Percentiles rank a stretch among this genome's conserved stretches.
Conservation (phyloP, 768 basidiomycete genomes). For the Ramaria sp. region DNA sequence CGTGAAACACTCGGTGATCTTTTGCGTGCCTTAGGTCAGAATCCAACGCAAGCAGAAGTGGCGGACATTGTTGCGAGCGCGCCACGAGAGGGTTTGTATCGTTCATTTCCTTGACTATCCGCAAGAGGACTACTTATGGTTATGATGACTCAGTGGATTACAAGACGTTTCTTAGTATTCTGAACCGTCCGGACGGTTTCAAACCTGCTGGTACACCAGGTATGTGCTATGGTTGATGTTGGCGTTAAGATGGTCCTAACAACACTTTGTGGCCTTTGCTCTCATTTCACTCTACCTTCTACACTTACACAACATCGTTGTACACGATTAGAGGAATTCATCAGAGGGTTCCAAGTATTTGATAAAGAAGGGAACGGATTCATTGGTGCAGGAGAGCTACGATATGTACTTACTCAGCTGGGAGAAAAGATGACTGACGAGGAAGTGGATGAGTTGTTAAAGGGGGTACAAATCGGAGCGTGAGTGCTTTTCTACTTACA, state of each 20-base stretch:
- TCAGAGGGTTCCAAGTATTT: slow-evolving; percentile 98
- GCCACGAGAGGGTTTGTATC: slow-evolving; percentile 60
- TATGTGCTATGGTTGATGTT: slow-evolving; percentile 23
- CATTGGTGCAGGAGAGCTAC: slow-evolving; percentile 84
- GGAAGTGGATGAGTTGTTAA: slow-evolving; percentile 95
- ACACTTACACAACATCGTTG: neutral
- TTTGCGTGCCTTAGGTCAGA: slow-evolving; percentile 89
- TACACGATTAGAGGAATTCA: slow-evolving; percentile 75
- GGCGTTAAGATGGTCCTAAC: too few species aligned
- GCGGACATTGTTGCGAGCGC: slow-evolving; percentile 63
- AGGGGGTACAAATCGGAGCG: slow-evolving; percentile 88
- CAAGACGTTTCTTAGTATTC: slow-evolving; percentile 79
- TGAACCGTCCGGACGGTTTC: slow-evolving; percentile 94
- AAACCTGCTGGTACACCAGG: slow-evolving; percentile 95
- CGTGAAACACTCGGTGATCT: slow-evolving; percentile 86
- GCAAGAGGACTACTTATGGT: slow-evolving; percentile 11
- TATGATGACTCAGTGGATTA: slow-evolving; percentile 59
- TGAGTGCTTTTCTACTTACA: slow-evolving; percentile 29
- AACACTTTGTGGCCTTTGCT: neutral
- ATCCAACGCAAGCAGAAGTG: slow-evolving; percentile 99
- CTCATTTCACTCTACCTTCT: neutral
- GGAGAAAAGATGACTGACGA: slow-evolving; percentile 98
- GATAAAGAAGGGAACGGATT: slow-evolving; percentile 92
- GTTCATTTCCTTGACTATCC: slow-evolving; percentile 1
- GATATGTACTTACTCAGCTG: slow-evolving; percentile 89